Base-by-base conservation (phyloP, 140 eudicot genomes). In the Bidens hawaiensis region DNA sequence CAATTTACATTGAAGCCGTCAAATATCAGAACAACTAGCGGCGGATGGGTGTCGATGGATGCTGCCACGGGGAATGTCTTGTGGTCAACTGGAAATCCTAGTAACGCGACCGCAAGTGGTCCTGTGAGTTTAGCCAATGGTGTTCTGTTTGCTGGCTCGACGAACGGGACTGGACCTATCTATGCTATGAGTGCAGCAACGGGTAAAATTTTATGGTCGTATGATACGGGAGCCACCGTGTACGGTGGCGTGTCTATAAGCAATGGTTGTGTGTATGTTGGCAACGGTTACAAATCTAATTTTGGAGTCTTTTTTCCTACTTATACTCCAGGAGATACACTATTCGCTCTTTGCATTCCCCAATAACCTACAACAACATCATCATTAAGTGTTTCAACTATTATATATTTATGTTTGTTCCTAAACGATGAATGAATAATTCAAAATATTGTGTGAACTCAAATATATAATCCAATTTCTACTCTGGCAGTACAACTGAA, bases 51-150 rank as follows among this genome's bases (percentile, higher is more conserved):
- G 47, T 70, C 88, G 2, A 61, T 78, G 51, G 64, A 79, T 52
- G 79, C 75, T 8, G 16, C 60, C 4, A 78, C 64, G 1, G 82
- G 88, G 15, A 50, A 68, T 28, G 53, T 78, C 16, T 73, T 75
- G 23, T 82, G 84, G 88, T 53, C 84, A 40, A 82, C 80, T 0
- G 75, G 64, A 40, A 67, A 74, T 47, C 84, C 88, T 30, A 82
- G 79, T 62, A 78, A 78, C 30, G 50, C 62, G 12, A 22, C 54
- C 0, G 73, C 84, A 33, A 46, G 47, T 10, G 88, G 82, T 12
- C 84, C 84, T 0, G 82, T 80, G 40, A 74, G 84, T 14, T 56
- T 82, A 33, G 79, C 84, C n/a, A 78, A 82, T 7, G 84, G 76
- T 3, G 81, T 78, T 10, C 38, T 78, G 40, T 75, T 78, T 38